Evolutionary conservation across 768 basidiomycete genomes (phyloP), one percentile per base, ranked within the genome.

Genomic region (Royoungia palumana): DNA sequence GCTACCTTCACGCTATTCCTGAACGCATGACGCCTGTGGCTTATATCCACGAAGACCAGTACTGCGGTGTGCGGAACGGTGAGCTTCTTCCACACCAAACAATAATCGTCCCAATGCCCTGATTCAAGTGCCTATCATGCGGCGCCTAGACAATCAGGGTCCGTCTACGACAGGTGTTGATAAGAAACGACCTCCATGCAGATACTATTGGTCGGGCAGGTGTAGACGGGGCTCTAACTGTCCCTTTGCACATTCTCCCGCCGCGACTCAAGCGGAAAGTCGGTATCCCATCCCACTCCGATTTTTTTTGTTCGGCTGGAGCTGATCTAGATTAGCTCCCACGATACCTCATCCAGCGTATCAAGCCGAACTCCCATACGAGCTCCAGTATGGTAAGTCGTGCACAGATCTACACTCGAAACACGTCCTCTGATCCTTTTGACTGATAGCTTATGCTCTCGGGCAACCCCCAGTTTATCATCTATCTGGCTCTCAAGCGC

Each of bases 171-270:
- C 34, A n/a, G 21, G 36, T 28, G 27, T 20, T 19, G 37, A 36
- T 35, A 53, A 58, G 43, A 50, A 55, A 51, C 51, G 35, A 3
- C 24, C 41, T 6, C 13, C 50, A 25, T 67, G 66, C 46, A 51
- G 66, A 53, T 67, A 62, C 46, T 56, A 63, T 22, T 56, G 54
- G 35, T 44, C 55, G 2, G 63, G 63, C 14, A 46, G 46, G 8
- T 69, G 67, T 22, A 63, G 61, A 32, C 63, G 59, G 35, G 65
- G 65, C 24, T 40, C 56, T 19, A 37, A 42, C 13, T 69, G 66
- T 47, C 57, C 57, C 2, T 67, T 69, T 52, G 16, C 41, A 24
- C 65, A 67, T 39, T 4, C 35, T 12, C 35, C 51, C 17, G 35
- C 24, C 43, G 10, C 46, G n/a, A 21, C 49, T 28, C 61, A 19